A percentile compares a stretch with the other conserved stretches of the same genome.
Evolutionary conservation across 257 asterid genomes (phyloP).

Genomic region (Fraxinus pennsylvanica): DNA sequence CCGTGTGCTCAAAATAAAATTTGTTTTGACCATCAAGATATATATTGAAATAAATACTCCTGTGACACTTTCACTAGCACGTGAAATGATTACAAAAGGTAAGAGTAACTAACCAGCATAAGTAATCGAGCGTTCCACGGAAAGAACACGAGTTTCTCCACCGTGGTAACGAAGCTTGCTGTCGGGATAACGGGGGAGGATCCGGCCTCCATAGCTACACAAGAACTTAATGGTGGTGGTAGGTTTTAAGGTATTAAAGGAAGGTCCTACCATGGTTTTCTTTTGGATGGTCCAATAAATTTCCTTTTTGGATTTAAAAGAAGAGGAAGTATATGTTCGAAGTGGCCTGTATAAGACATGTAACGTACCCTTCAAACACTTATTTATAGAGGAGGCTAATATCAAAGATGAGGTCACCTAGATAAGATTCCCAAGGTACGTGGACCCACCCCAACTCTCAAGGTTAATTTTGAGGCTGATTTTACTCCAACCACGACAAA

Average conservation of each 20-base stretch:
- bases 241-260: conserved; percentile 29
- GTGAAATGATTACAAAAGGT: not conserved
- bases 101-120: conserved; percentile 48
- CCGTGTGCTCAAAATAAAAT: too few relatives aligned
- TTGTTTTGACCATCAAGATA: not conserved
- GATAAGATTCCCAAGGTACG: conserved; percentile 25
- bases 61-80: not conserved
- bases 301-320: conserved; percentile 5
- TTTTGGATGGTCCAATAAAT: conserved; percentile 20
- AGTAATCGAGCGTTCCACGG: conserved; percentile 62
- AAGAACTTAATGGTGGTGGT: conserved; percentile 44
- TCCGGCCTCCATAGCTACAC: conserved; percentile 71
- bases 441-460: conserved; percentile 20
- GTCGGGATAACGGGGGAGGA: conserved; percentile 62
- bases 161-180: conserved; percentile 70
- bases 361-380: conserved; percentile 19
- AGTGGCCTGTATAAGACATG: conserved; percentile 42
- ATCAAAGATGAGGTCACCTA: not conserved
- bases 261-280: conserved; percentile 45
- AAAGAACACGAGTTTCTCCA: conserved; percentile 81
- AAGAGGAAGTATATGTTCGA: conserved; percentile 15
- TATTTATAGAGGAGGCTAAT: conserved; percentile 43
- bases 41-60: not conserved
- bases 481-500: not conserved
- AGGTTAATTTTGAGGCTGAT: not conserved